Conservation (phyloP, 768 basidiomycete species). For the Dendrothele bispora region DNA sequence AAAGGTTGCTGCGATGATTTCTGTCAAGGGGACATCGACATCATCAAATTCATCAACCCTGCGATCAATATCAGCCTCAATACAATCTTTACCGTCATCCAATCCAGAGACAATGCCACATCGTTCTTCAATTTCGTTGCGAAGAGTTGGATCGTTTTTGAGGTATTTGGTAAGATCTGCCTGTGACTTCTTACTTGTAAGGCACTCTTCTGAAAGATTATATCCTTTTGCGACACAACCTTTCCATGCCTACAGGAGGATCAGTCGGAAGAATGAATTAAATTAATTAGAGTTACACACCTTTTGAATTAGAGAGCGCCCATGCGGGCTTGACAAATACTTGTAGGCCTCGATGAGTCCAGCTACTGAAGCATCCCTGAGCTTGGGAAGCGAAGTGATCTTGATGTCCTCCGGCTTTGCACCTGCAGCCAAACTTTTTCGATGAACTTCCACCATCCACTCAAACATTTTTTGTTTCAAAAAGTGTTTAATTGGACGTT, state of each 20-base stretch:
- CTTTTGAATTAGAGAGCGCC: not conserved
- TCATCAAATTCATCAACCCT: too few species aligned
- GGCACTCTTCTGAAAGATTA: not conserved
- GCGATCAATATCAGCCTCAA: too few species aligned
- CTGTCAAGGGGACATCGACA: not conserved
- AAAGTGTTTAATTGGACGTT: conserved; percentile 16
- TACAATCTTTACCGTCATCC: not conserved
- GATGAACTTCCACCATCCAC: too few species aligned
- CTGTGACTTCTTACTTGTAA: not conserved
- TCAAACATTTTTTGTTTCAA: too few species aligned
- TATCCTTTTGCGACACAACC: not conserved
- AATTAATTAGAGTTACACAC: not conserved
- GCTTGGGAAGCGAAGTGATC: conserved; percentile 2
- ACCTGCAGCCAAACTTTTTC: not conserved
- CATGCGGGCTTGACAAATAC: not conserved
- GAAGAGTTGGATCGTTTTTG: not conserved
- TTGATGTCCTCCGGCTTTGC: not conserved
- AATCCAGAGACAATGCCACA: not conserved
- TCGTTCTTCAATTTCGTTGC: not conserved
- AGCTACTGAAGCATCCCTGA: not conserved
- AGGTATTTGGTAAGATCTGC: not conserved
- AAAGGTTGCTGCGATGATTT: not conserved
- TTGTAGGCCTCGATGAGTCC: not conserved
- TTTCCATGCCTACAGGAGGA: not conserved
- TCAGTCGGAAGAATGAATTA: not conserved